A percentile compares a stretch with the other conserved stretches of the same genome.
These are phyloP conservation scores for Micromonas commoda DNA, from an alignment of 139 green algal genomes.

Conservation along the genomic window DNA sequence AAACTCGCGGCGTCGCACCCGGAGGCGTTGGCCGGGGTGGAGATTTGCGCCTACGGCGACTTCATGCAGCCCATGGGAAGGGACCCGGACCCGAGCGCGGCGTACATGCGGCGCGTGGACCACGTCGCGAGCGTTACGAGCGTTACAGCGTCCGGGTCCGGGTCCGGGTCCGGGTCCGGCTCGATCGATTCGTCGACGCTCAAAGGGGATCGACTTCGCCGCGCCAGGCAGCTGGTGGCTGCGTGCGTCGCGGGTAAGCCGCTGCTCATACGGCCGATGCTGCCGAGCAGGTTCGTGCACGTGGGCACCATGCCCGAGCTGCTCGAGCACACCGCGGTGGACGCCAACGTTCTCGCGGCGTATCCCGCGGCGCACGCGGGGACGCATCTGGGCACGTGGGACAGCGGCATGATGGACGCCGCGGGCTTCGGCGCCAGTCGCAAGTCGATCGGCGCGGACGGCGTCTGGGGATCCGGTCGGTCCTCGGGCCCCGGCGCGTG, in stretches of 20 bases:
- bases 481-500: not conserved
- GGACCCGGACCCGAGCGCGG: not conserved
- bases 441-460: not conserved
- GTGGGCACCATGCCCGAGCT: slow-evolving; percentile 28
- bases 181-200: too few relatives aligned
- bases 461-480: not conserved
- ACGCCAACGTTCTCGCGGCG: not conserved
- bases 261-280: slow-evolving; percentile 33
- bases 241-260: slow-evolving; percentile 30
- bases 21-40: not conserved
- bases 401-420: not conserved
- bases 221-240: not conserved
- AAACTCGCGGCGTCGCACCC: not conserved
- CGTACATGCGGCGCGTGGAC: not conserved
- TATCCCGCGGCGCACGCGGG: not conserved
- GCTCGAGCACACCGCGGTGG: slow-evolving; percentile 36
- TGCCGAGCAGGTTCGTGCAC: slow-evolving; percentile 23
- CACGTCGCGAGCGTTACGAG: slow-evolving; percentile 8
- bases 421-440: not conserved
- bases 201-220: not conserved
- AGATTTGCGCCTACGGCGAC: slow-evolving; percentile 22
- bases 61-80: slow-evolving; percentile 19
- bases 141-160: not conserved
- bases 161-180: too few relatives aligned
- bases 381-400: not conserved